Conservation (phyloP, 768 basidiomycete genomes). For the Rhizopogon sp. region DNA sequence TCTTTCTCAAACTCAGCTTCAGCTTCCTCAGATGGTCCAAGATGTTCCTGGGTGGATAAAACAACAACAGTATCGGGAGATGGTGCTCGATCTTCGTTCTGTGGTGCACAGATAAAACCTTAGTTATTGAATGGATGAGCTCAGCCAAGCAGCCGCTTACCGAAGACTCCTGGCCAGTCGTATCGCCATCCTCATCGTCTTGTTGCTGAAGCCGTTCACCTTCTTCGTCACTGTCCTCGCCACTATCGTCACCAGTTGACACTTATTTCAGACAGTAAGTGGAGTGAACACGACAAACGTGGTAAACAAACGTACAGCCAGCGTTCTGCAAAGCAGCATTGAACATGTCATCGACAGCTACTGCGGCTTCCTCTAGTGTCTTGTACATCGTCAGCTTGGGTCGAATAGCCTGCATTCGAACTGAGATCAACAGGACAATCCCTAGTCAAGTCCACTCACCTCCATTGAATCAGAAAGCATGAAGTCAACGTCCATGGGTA, state of each 20-base stretch:
- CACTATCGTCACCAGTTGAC: conserved; percentile 31
- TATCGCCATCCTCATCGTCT: conserved; percentile 64
- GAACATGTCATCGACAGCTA: conserved; percentile 88
- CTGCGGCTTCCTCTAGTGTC: conserved; percentile 80
- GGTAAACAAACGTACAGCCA: conserved; percentile 36
- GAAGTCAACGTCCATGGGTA: conserved; percentile 99
- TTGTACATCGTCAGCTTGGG: conserved; percentile 72
- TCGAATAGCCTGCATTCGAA: conserved; percentile 61
- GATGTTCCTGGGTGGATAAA: conserved; percentile 62
- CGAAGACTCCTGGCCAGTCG: conserved; percentile 43
- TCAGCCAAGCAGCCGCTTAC: conserved; percentile 32
- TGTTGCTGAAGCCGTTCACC: conserved; percentile 38
- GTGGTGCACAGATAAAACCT: background rate
- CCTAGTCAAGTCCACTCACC: conserved; percentile 35
- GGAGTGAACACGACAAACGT: background rate
- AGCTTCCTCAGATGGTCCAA: conserved; percentile 84
- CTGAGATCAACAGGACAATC: conserved; percentile 1
- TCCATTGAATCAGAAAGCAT: conserved; percentile 95
- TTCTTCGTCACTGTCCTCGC: conserved; percentile 51
- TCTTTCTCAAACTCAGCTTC: conserved; percentile 95
- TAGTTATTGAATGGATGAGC: background rate
- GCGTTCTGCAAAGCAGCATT: conserved; percentile 57
- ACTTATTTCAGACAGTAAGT: conserved; percentile 22
- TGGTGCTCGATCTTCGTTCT: conserved; percentile 62
- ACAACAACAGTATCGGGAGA: conserved; percentile 83